Percentiles rank a stretch among this genome's conserved stretches.
These are phyloP conservation scores for Lachancea sp. DNA, from an alignment of 805 yeast genomes.

Conservation along the genomic window DNA sequence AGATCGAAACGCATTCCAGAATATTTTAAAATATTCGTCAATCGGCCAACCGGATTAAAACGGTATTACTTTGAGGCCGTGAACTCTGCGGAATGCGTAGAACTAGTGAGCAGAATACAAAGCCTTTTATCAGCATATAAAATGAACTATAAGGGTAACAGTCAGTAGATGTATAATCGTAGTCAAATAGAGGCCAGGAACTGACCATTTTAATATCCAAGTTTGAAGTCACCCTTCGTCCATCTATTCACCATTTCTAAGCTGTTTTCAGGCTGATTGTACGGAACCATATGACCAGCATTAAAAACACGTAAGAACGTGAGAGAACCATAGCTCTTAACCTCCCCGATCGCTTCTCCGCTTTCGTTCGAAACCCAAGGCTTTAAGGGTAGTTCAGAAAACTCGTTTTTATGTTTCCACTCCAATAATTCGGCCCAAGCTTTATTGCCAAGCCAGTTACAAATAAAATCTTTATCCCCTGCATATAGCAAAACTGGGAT, in stretches of 20 bases:
- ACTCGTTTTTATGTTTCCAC: constrained; percentile 54
- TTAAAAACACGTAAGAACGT: constrained; percentile 71
- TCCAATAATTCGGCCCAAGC: constrained; percentile 70
- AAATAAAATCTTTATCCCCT: constrained; percentile 90
- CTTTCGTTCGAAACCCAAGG: constrained; percentile 37
- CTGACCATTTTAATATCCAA: constrained; percentile 1
- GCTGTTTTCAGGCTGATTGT: constrained; percentile 72
- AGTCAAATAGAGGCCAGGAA: no score
- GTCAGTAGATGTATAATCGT: not conserved
- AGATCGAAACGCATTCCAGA: constrained; percentile 70
- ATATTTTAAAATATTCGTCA: constrained; percentile 75
- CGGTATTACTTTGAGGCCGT: constrained; percentile 83
- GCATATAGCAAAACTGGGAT: constrained; percentile 83
- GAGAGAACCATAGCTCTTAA: constrained; percentile 62
- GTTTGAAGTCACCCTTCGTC: constrained; percentile 44
- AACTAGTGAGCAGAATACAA: constrained; percentile 66
- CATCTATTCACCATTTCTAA: constrained; percentile 69
- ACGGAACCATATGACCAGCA: constrained; percentile 93
- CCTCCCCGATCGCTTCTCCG: constrained; percentile 56
- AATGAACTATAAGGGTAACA: constrained; percentile 31
- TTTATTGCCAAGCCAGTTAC: constrained; percentile 88
- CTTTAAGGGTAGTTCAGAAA: constrained; percentile 36
- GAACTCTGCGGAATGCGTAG: constrained; percentile 52
- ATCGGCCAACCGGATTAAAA: constrained; percentile 62
- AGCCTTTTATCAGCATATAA: constrained; percentile 51